A percentile compares a stretch with the other conserved stretches of the same genome.
Conservation (phyloP, 2,329 filamentous ascomycete species). For the Cladosporium sp. region DNA sequence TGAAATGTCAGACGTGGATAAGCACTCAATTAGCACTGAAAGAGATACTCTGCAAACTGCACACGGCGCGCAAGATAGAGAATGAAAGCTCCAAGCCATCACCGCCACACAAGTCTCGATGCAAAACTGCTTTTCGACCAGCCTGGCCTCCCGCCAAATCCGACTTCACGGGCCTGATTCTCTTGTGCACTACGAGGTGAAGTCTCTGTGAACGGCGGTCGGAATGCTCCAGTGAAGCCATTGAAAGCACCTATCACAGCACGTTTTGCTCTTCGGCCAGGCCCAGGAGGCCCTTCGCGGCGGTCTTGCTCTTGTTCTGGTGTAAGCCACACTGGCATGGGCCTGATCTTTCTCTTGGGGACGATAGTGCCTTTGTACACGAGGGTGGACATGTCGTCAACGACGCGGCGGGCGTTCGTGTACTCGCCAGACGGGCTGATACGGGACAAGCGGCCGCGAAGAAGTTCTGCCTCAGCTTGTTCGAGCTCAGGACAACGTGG, state of each 20-base stretch:
- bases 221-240: not conserved
- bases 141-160: not conserved
- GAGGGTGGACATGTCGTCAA: slow-evolving; percentile 1
- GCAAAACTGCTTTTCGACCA: slow-evolving; percentile 11
- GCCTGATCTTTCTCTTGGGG: not conserved
- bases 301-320: slow-evolving; percentile 9
- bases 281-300: slow-evolving; percentile 2
- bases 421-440: not conserved
- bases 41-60: no score
- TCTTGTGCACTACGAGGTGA: not conserved
- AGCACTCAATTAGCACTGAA: no score
- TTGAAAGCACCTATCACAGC: not conserved
- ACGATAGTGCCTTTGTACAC: slow-evolving; percentile 1
- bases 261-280: not conserved
- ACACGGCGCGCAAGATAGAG: no score
- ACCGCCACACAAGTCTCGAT: not conserved
- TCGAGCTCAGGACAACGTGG: slow-evolving; percentile 2
- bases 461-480: not conserved
- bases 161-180: not conserved
- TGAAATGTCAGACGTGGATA: no score
- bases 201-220: slow-evolving; percentile 1
- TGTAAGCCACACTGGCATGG: slow-evolving; percentile 11
- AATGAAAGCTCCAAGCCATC: not conserved
- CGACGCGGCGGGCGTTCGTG: not conserved
- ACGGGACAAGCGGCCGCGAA: not conserved